Evolutionary conservation across 305 asterid genomes (phyloP).

Genomic region (Andrographis paniculata): DNA sequence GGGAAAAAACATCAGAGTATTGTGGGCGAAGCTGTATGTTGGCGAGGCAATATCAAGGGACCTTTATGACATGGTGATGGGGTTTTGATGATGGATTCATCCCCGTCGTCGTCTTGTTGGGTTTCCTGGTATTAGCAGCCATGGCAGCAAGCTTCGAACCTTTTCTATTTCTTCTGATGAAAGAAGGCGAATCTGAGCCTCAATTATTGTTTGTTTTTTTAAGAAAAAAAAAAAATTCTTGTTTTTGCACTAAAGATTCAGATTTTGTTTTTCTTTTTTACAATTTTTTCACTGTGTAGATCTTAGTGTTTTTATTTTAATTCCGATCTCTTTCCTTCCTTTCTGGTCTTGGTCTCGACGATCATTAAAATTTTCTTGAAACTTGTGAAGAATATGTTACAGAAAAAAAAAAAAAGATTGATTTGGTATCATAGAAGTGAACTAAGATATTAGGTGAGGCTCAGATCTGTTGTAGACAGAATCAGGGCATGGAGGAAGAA

Average conservation of each 20-base stretch:
- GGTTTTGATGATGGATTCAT: background rate
- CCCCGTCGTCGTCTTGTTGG: slow-evolving; percentile 4
- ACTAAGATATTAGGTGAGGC: slow-evolving; percentile 18
- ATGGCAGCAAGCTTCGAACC: slow-evolving; percentile 18
- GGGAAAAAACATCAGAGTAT: slow-evolving; percentile 10
- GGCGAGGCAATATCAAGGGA: slow-evolving; percentile 21
- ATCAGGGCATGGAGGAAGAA: slow-evolving; percentile 12
- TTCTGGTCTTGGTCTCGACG: too few relatives aligned
- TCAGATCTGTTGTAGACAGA: slow-evolving; percentile 25
- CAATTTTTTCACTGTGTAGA: too few relatives aligned
- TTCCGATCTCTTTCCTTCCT: too few relatives aligned
- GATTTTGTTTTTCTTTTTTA: too few relatives aligned
- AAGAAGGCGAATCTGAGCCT: slow-evolving; percentile 36
- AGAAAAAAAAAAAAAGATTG: background rate
- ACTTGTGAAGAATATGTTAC: too few relatives aligned
- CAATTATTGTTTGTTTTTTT: too few relatives aligned
- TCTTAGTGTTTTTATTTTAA: too few relatives aligned
- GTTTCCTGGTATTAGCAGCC: slow-evolving; percentile 26
- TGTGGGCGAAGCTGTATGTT: slow-evolving; percentile 17
- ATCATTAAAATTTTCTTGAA: too few relatives aligned
- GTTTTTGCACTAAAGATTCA: too few relatives aligned
- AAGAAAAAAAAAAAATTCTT: too few relatives aligned
- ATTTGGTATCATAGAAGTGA: too few relatives aligned
- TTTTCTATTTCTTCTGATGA: slow-evolving; percentile 19
- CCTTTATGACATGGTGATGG: slow-evolving; percentile 1